Evolutionary conservation across 2,329 filamentous ascomycete genomes (phyloP).

Genomic region (Bipolaris gigantea): DNA sequence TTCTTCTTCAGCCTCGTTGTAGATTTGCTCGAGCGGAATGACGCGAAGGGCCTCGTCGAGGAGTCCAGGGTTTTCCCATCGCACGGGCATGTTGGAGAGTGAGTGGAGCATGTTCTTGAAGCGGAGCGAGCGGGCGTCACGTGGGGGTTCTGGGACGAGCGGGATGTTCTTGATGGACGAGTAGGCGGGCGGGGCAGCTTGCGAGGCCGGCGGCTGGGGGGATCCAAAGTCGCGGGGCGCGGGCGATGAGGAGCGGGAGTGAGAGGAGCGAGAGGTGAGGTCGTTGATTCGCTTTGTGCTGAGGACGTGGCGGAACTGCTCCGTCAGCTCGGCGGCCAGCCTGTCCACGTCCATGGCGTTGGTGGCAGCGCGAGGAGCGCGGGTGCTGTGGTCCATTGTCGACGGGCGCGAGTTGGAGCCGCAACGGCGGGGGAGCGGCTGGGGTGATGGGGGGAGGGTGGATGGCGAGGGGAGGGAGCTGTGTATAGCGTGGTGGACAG

Average conservation of each 20-base stretch:
- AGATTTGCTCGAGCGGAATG: slow-evolving; percentile 88
- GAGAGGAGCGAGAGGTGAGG: slow-evolving; percentile 62
- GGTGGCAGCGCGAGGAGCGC: slow-evolving; percentile 32
- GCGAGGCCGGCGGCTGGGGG: slow-evolving; percentile 41
- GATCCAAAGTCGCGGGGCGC: slow-evolving; percentile 52
- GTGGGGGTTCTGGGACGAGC: slow-evolving; percentile 73
- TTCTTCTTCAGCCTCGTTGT: slow-evolving; percentile 92
- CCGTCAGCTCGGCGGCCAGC: slow-evolving; percentile 72
- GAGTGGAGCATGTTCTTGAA: slow-evolving; percentile 75
- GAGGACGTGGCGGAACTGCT: slow-evolving; percentile 84
- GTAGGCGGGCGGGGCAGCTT: slow-evolving; percentile 59
- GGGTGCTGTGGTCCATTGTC: slow-evolving; percentile 41
- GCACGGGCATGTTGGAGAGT: slow-evolving; percentile 82
- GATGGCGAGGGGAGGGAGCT: slow-evolving; percentile 4
- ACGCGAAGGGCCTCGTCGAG: slow-evolving; percentile 87
- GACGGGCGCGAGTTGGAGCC: slow-evolving; percentile 24
- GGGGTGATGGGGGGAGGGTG: slow-evolving; percentile 8
- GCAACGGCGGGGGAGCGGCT: slow-evolving; percentile 12
- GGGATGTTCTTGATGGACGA: slow-evolving; percentile 65
- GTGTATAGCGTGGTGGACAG: slow-evolving; percentile 12
- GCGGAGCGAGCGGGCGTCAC: slow-evolving; percentile 51
- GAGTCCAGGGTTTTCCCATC: slow-evolving; percentile 94
- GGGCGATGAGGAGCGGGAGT: slow-evolving; percentile 63
- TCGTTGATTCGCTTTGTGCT: slow-evolving; percentile 86
- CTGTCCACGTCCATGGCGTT: slow-evolving; percentile 32